phyloP scores from a whole-genome alignment of 257 asterid species.

The Plantago ovata region DNA sequence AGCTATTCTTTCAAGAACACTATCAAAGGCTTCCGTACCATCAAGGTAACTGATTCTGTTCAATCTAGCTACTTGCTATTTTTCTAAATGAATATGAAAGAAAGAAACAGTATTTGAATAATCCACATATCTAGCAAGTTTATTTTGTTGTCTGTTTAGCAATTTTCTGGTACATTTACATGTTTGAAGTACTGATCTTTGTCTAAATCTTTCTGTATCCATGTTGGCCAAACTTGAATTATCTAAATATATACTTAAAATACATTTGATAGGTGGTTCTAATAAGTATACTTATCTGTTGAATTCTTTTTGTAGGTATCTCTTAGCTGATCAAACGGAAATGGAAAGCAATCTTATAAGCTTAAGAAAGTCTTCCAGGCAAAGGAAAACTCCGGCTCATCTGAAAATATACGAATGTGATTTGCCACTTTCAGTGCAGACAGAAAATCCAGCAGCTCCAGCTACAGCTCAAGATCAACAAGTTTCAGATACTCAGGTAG shows the following conservation, averaged over 20 bases:
- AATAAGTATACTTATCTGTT: background rate
- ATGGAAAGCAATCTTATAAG: background rate
- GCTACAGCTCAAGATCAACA: background rate
- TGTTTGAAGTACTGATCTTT: too few species aligned
- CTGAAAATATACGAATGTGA: conserved; percentile 2
- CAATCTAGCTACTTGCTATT: too few species aligned
- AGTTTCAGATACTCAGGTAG: conserved; percentile 1
- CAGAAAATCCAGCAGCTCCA: background rate
- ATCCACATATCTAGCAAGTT: too few species aligned
- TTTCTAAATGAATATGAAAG: too few species aligned
- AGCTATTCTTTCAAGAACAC: too few species aligned
- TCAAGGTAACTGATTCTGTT: too few species aligned
- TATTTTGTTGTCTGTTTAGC: too few species aligned
- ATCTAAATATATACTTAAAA: background rate
- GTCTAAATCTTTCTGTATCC: too few species aligned
- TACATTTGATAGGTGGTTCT: background rate
- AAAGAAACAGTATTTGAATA: too few species aligned
- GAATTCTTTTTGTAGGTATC: background rate
- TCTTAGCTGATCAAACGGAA: conserved; percentile 1
- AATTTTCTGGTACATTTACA: too few species aligned
- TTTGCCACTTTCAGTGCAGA: background rate
- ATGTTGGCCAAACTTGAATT: too few species aligned
- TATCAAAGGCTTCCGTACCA: too few species aligned
- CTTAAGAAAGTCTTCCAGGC: conserved; percentile 5
- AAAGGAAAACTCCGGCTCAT: conserved; percentile 1